Base-by-base conservation (phyloP, 139 green algal genomes). In the Chlorella sp. region DNA sequence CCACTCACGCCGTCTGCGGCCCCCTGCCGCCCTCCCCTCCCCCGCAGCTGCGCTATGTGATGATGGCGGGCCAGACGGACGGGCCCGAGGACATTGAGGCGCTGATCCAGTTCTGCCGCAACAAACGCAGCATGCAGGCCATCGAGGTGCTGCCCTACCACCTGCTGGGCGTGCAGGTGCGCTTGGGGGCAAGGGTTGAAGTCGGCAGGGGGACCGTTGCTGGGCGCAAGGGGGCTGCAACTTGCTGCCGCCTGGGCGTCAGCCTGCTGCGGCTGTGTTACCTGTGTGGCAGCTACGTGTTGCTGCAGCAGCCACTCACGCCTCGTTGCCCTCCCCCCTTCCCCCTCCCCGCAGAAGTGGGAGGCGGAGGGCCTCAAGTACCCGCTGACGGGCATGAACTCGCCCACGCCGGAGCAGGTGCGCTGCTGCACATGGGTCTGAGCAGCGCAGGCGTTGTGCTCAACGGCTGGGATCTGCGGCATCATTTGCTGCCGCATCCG, bases 141-240 rank as follows among this genome's bases (percentile, higher is more conserved):
- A 76, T 95, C 0, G 92, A 95, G 87, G 77, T 95, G 84, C 88
- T 95, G 88, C 93, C 93, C 2, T 95, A 95, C 84, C 93, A 95
- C 88, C 51, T 85, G 68, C 86, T 95, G 38, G 93, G 93, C 24
- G 41, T 82, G n/a, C 34, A 62, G 73, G 73, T 80, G 73, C 36
- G 73, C 46, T 40, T 40, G 38, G 40, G 11, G 58, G 60, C 14
- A 28, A 7, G 72, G 72, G 28, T 28, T 75, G 68, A 13, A 1
- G 32, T 1, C 65, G 4, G 17, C 43, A 34, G 41, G 5, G 65
- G 1, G 67, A 28, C 32, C 26, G 67, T 16, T 44, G 34, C 44
- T n/a, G n/a, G n/a, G n/a, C n/a, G n/a, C n/a, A n/a, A n/a, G n/a
- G n/a, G n/a, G n/a, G n/a, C n/a, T n/a, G n/a, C n/a, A n/a, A n/a